Conservation (phyloP, 805 yeast species). For the Sugiyamaella boreocaroliniensis region DNA sequence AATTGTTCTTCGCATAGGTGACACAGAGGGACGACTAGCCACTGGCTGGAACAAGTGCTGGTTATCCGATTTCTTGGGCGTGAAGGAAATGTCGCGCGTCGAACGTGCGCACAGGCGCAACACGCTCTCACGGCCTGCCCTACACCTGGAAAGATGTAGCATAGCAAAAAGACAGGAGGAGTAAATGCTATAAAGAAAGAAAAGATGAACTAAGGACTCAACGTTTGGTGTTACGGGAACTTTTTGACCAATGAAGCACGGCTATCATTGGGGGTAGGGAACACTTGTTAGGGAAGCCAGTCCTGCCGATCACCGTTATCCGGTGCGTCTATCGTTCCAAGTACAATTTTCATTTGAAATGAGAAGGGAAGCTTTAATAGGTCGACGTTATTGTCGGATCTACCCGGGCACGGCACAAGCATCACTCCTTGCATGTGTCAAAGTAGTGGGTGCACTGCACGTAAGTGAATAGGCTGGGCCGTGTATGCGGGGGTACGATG, state of each 20-base stretch:
- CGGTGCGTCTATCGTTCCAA: background rate
- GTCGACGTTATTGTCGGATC: too few relatives aligned
- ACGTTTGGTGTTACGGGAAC: too few relatives aligned
- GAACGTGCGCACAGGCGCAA: background rate
- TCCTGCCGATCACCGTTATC: background rate
- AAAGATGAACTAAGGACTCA: too few relatives aligned
- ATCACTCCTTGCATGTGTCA: background rate
- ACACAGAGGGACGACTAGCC: slow-evolving; percentile 25
- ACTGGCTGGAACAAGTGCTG: slow-evolving; percentile 30
- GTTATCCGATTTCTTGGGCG: slow-evolving; percentile 1
- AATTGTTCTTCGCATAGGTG: slow-evolving; percentile 41
- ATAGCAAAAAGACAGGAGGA: too few relatives aligned
- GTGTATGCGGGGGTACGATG: background rate
- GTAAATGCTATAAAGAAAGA: too few relatives aligned
- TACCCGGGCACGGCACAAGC: background rate
- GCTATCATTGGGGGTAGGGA: background rate
- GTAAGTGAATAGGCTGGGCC: background rate
- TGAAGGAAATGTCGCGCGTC: background rate
- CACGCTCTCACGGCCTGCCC: too few relatives aligned
- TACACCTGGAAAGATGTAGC: too few relatives aligned
- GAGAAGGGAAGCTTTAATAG: too few relatives aligned
- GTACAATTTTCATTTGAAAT: too few relatives aligned
- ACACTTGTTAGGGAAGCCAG: background rate
- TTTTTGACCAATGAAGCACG: background rate
- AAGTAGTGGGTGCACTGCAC: background rate